phyloP scores from a whole-genome alignment of 2,329 filamentous ascomycete genomes.

The Epichloe sibirici region DNA sequence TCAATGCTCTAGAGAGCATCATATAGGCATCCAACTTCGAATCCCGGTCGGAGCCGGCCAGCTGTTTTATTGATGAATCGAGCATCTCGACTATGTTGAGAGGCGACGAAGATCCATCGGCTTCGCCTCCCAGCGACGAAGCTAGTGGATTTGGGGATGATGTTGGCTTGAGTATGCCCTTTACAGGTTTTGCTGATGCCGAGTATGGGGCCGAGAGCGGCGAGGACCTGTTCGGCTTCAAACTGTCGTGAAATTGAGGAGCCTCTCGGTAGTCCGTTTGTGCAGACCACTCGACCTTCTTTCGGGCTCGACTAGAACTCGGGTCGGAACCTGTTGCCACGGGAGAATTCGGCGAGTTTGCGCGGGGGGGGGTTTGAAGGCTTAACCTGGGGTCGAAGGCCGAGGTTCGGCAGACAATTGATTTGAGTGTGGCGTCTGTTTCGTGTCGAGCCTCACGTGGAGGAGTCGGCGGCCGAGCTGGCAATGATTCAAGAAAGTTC shows the following conservation, averaged over 20 bases:
- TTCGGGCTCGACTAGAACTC: conserved; percentile 33
- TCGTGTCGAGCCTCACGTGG: conserved; percentile 41
- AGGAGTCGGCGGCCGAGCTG: conserved; percentile 53
- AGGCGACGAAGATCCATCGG: conserved; percentile 24
- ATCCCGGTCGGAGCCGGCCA: conserved; percentile 61
- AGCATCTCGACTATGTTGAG: conserved; percentile 66
- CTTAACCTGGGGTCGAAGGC: conserved; percentile 24
- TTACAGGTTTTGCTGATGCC: conserved; percentile 33
- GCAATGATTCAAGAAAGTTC: conserved; percentile 36
- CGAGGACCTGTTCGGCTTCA: conserved; percentile 25
- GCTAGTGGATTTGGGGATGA: conserved; percentile 34
- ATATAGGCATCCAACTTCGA: conserved; percentile 77
- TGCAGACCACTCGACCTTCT: conserved; percentile 46
- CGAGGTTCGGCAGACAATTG: conserved; percentile 22
- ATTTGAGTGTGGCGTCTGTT: conserved; percentile 22
- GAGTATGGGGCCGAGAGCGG: conserved; percentile 29
- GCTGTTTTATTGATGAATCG: conserved; percentile 70
- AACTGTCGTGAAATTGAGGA: conserved; percentile 29
- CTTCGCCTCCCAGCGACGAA: conserved; percentile 27
- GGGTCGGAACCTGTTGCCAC: conserved; percentile 28
- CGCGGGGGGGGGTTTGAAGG: conserved; percentile 42
- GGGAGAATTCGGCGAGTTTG: conserved; percentile 30
- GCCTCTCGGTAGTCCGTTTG: conserved; percentile 45
- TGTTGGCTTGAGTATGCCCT: conserved; percentile 68
- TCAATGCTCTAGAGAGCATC: conserved; percentile 62